Evolutionary conservation across 2,329 filamentous ascomycete genomes (phyloP), one percentile per base, ranked within the genome.

Genomic region (Myriosclerotinia duriaeana): DNA sequence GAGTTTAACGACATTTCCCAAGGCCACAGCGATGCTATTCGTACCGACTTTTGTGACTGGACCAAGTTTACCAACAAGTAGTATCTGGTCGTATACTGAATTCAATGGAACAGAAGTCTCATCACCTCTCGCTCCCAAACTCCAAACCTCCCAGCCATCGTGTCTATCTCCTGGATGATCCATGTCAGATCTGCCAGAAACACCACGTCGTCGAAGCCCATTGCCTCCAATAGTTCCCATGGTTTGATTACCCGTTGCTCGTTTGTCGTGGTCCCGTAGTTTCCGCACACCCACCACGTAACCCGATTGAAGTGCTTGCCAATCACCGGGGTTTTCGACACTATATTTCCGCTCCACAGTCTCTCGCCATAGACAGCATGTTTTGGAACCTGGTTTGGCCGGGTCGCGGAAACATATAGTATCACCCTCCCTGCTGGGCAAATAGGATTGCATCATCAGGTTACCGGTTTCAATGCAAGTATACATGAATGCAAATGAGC

Each of bases 1-100:
- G 61, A 93, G 79, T 77, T 92, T 93, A 72, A 93, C 82, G 1
- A 86, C 81, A 71, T 92, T 90, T 15, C 90, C 91, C 67, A 93
- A 86, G 0, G 84, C 89, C 40, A 93, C 83, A 0, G 86, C 90
- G 3, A 91, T 82, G 61, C 87, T 89, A 55, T 83, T 81, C 58
- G 84, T 82, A 15, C 90, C 90, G 1, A 92, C 78, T 63, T 80
- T 80, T 2, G 82, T 80, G 66, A 89, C 84, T 0, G 90, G 90
- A 0, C 90, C 91, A 1, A 89, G 79, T 55, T 82, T 82, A 2
- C 84, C 84, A 30, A 92, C 86, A 56, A 91, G 85, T 5, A 93
- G 80, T 66, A 86, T 82, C 2, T 83, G 80, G 17, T 64, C 46
- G 36, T 63, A 54, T 46, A 48, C 40, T 36, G 64, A 62, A 36